These are phyloP conservation scores for Laguncularia racemosa DNA, from an alignment of 345 rosid species.

Conservation along the genomic window DNA sequence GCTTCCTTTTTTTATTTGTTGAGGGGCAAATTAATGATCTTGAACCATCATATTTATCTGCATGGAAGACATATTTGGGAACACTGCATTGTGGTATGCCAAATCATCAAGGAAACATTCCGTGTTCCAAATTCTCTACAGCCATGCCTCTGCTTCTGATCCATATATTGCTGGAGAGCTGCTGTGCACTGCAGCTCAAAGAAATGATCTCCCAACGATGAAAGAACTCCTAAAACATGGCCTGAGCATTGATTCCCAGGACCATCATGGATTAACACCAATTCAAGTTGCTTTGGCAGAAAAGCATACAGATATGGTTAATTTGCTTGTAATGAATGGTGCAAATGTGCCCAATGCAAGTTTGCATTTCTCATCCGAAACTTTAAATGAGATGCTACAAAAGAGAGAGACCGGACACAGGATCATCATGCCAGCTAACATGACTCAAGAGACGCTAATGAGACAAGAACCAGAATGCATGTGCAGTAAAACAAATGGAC, in stretches of 20 bases:
- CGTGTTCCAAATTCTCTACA: conserved; percentile 58
- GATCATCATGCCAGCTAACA: conserved; percentile 19
- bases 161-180: conserved; percentile 61
- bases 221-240: conserved; percentile 54
- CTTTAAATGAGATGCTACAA: conserved; percentile 32
- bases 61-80: conserved; percentile 51
- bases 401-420: conserved; percentile 39
- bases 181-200: conserved; percentile 63
- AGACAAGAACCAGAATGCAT: conserved; percentile 17
- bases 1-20: too few species aligned
- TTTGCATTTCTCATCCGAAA: conserved; percentile 15
- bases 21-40: too few species aligned
- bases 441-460: conserved; percentile 18
- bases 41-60: not conserved
- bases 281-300: conserved; percentile 53
- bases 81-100: conserved; percentile 82
- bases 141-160: conserved; percentile 48
- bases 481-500: not conserved
- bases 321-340: conserved; percentile 55
- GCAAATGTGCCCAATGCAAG: conserved; percentile 36
- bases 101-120: conserved; percentile 49
- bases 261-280: conserved; percentile 55
- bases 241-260: conserved; percentile 41
- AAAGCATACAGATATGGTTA: conserved; percentile 55
- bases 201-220: conserved; percentile 50